Percentiles rank a stretch among this genome's conserved stretches.
These are phyloP conservation scores for Cryoendolithus antarcticus DNA, from an alignment of 2,329 filamentous ascomycete species.

Conservation along the genomic window DNA sequence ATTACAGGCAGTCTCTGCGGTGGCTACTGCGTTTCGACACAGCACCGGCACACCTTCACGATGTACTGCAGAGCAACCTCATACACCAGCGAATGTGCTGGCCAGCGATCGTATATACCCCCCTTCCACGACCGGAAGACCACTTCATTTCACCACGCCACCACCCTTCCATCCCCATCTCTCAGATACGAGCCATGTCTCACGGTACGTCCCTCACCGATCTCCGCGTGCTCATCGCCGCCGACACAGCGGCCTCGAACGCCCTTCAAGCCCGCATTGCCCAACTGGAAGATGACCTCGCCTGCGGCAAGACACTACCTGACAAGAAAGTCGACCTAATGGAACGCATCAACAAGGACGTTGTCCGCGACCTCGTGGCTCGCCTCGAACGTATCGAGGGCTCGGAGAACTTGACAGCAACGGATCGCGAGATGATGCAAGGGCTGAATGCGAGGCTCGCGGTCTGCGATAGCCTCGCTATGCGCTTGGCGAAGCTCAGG, in stretches of 20 bases:
- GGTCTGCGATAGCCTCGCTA: slow-evolving; percentile 12
- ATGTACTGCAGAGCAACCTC: too few species aligned
- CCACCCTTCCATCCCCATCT: too few species aligned
- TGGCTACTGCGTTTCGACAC: too few species aligned
- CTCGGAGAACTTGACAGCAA: slow-evolving; percentile 6
- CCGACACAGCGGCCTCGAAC: slow-evolving; percentile 12
- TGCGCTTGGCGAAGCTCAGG: slow-evolving; percentile 12
- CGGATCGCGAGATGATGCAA: slow-evolving; percentile 14
- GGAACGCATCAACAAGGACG: slow-evolving; percentile 13
- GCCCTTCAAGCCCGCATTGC: slow-evolving; percentile 12
- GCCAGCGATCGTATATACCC: too few species aligned
- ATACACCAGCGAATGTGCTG: too few species aligned
- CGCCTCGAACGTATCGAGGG: slow-evolving; percentile 15
- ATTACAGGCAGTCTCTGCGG: too few species aligned
- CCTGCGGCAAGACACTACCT: slow-evolving; percentile 5
- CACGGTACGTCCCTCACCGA: slow-evolving; percentile 4
- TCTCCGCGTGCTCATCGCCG: slow-evolving; percentile 10
- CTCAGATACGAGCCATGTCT: too few species aligned
- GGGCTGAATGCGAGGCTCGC: slow-evolving; percentile 13
- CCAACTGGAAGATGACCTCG: slow-evolving; percentile 10
- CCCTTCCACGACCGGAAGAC: too few species aligned
- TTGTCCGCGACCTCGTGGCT: slow-evolving; percentile 11
- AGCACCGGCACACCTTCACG: too few species aligned
- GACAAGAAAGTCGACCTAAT: slow-evolving; percentile 2
- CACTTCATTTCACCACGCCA: too few species aligned